Percentiles rank a stretch among this genome's conserved stretches.
Evolutionary conservation across 169 alveolate species (phyloP).

Genomic region (Plasmodium gallinaceum): DNA sequence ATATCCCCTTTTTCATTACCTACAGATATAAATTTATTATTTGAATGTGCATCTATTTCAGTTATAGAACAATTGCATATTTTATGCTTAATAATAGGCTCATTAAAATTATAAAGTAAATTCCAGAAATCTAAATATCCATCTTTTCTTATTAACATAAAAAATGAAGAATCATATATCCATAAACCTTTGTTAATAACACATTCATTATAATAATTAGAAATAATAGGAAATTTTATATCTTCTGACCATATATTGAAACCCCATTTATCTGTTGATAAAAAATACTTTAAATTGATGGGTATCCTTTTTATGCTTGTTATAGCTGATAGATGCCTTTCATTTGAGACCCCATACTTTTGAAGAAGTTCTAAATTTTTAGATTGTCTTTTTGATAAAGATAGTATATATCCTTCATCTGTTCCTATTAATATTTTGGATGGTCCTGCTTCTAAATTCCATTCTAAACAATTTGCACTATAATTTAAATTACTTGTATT

Average conservation of each 20-base stretch:
- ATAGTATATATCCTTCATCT: constrained; percentile 70
- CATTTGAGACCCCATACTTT: constrained; percentile 71
- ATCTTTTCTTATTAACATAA: constrained; percentile 65
- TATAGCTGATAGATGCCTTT: constrained; percentile 52
- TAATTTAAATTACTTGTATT: constrained; percentile 11
- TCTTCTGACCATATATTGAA: constrained; percentile 77
- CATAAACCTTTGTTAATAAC: constrained; percentile 61
- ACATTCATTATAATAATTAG: constrained; percentile 70
- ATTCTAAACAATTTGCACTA: constrained; percentile 68
- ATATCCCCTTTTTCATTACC: constrained; percentile 72
- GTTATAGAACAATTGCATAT: constrained; percentile 55
- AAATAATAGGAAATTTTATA: constrained; percentile 59
- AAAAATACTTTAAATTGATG: constrained; percentile 52
- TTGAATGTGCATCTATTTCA: constrained; percentile 64
- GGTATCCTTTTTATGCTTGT: constrained; percentile 71
- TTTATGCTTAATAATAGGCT: constrained; percentile 72
- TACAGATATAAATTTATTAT: constrained; percentile 48
- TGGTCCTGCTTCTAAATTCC: constrained; percentile 76
- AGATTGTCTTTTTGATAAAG: constrained; percentile 64
- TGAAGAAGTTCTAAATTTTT: constrained; percentile 62
- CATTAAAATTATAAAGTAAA: constrained; percentile 47
- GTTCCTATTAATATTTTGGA: constrained; percentile 71
- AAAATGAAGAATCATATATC: constrained; percentile 63
- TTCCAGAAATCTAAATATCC: constrained; percentile 75
- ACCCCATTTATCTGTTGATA: constrained; percentile 75